Evolutionary conservation across 2,329 filamentous ascomycete species (phyloP).

Genomic region (Elsinoe arachidis): DNA sequence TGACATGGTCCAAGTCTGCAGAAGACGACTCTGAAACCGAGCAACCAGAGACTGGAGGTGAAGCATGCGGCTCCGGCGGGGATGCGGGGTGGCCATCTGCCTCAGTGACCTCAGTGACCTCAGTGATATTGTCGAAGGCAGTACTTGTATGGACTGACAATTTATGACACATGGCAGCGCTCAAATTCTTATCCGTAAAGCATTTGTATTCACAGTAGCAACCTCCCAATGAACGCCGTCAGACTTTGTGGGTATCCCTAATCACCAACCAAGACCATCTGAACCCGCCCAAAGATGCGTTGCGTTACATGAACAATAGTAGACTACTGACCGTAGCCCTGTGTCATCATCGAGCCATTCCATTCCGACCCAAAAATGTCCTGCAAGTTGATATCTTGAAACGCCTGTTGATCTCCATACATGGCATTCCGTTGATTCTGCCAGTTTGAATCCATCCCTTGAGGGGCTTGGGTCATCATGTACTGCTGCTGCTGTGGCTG

Average conservation of each 20-base stretch:
- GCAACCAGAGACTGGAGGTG: background rate
- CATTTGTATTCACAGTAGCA: background rate
- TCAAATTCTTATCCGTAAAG: background rate
- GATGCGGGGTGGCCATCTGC: background rate
- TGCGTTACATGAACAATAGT: no score
- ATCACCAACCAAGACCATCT: slow-evolving; percentile 2
- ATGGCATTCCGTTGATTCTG: slow-evolving; percentile 19
- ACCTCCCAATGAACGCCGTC: background rate
- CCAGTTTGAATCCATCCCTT: slow-evolving; percentile 10
- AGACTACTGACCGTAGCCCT: slow-evolving; percentile 16
- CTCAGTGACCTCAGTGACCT: no score
- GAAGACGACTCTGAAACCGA: background rate
- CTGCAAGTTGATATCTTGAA: slow-evolving; percentile 30
- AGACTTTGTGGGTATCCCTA: slow-evolving; percentile 4
- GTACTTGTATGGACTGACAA: no score
- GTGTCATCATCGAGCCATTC: slow-evolving; percentile 25
- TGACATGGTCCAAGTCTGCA: background rate
- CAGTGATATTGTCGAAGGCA: no score
- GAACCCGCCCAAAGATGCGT: background rate
- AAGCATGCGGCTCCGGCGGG: background rate
- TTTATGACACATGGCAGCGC: no score
- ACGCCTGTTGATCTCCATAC: slow-evolving; percentile 18
- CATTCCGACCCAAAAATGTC: slow-evolving; percentile 32
- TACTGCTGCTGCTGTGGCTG: slow-evolving; percentile 19
- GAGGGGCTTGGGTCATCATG: slow-evolving; percentile 8